Percentiles rank a stretch among this genome's conserved stretches.
These are phyloP conservation scores for Tetrapisispora fleetii DNA, from an alignment of 805 yeast species.

Conservation along the genomic window DNA sequence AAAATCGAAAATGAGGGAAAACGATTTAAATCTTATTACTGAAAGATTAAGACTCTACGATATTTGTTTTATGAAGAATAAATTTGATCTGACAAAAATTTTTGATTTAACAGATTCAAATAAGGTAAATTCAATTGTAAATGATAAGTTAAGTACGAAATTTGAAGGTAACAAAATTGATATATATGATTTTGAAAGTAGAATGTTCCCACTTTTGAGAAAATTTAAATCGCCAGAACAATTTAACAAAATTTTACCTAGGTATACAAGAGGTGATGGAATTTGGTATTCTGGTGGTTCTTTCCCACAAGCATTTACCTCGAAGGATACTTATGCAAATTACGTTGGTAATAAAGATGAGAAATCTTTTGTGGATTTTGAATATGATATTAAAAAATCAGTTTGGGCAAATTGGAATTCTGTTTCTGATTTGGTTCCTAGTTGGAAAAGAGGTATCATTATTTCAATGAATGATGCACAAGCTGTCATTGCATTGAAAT, in stretches of 20 bases:
- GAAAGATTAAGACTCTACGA: conserved; percentile 17
- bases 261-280: conserved; percentile 7
- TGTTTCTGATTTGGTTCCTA: conserved; percentile 7
- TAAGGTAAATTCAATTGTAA: not conserved
- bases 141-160: not conserved
- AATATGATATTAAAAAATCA: conserved; percentile 7
- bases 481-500: conserved; percentile 19
- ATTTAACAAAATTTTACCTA: conserved; percentile 12
- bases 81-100: not conserved
- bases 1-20: not conserved
- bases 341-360: not conserved
- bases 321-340: not conserved
- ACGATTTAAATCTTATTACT: not conserved
- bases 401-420: conserved; percentile 14
- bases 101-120: not conserved
- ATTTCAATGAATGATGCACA: conserved; percentile 21
- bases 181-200: conserved; percentile 15
- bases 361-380: not conserved
- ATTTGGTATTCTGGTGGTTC: conserved; percentile 5
- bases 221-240: conserved; percentile 4
- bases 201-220: conserved; percentile 16
- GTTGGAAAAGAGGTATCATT: conserved; percentile 14
- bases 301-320: conserved; percentile 5
- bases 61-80: conserved; percentile 8
- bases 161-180: not conserved